Evolutionary conservation across 345 rosid species (phyloP).

Genomic region (Linum trigynum): DNA sequence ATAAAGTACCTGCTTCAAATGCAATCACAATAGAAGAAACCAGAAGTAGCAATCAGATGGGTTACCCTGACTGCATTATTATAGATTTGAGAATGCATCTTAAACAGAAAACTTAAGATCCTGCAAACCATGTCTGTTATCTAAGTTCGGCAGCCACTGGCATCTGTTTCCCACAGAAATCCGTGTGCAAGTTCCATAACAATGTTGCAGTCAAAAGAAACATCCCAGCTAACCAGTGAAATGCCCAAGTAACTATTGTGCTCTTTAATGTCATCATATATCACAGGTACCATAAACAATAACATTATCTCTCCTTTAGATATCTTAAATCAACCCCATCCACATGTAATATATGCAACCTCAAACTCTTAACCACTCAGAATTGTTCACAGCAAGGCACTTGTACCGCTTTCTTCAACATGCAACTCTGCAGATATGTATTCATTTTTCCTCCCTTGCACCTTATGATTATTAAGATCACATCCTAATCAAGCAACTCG

Average conservation of each 20-base stretch:
- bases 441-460: not conserved
- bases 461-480: too few species aligned
- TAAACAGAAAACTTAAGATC: conserved; percentile 21
- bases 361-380: not conserved
- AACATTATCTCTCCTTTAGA: not conserved
- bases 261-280: conserved; percentile 7
- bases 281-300: conserved; percentile 1
- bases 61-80: conserved; percentile 31
- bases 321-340: not conserved
- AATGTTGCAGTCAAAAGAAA: not conserved
- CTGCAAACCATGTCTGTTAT: conserved; percentile 20
- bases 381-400: not conserved
- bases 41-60: conserved; percentile 13
- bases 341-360: not conserved
- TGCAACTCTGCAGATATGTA: not conserved
- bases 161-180: conserved; percentile 19
- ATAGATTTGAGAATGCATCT: conserved; percentile 23
- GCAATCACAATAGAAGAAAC: not conserved
- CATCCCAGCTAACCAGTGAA: conserved; percentile 14
- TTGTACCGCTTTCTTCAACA: not conserved
- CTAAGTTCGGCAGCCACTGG: conserved; percentile 15
- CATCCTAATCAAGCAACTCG: not conserved
- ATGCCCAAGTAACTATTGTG: conserved; percentile 4
- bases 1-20: not conserved
- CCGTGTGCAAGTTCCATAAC: conserved; percentile 8